Conservation (phyloP, 164 flowering plant species). For the Nymphaea colorata region DNA sequence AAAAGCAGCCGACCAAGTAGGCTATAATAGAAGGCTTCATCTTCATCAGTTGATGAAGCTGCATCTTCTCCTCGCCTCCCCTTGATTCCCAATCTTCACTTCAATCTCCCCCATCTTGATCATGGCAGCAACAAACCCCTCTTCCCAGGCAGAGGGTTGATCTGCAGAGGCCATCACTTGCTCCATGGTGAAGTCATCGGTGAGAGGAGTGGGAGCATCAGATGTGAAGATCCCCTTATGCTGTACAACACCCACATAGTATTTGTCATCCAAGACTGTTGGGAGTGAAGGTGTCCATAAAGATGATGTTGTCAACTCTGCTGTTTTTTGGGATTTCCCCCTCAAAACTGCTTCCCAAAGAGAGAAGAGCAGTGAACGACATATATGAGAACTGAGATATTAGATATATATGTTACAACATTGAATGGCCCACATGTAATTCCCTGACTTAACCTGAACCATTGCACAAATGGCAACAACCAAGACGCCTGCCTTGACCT, state of each 20-base stretch:
- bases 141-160: constrained; percentile 8
- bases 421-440: too few species aligned
- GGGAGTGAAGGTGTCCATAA: constrained; percentile 18
- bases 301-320: too few species aligned
- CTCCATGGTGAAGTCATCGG: constrained; percentile 11
- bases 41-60: constrained; percentile 15
- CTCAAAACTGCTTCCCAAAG: too few species aligned
- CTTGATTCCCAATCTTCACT: constrained; percentile 18
- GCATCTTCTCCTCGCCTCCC: constrained; percentile 21
- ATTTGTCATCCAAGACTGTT: constrained; percentile 13
- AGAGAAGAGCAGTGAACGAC: too few species aligned
- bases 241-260: constrained; percentile 14
- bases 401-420: too few species aligned
- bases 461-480: too few species aligned
- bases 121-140: constrained; percentile 21
- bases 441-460: too few species aligned
- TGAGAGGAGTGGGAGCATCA: constrained; percentile 19
- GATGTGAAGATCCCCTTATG: constrained; percentile 24
- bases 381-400: too few species aligned
- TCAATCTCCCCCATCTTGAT: constrained; percentile 26
- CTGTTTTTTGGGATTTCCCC: too few species aligned
- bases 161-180: constrained; percentile 8
- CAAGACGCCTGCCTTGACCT: too few species aligned
- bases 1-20: too few species aligned
- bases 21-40: too few species aligned